Evolutionary conservation across 805 yeast genomes (phyloP).

Genomic region (Scheffersomyces spartinae): DNA sequence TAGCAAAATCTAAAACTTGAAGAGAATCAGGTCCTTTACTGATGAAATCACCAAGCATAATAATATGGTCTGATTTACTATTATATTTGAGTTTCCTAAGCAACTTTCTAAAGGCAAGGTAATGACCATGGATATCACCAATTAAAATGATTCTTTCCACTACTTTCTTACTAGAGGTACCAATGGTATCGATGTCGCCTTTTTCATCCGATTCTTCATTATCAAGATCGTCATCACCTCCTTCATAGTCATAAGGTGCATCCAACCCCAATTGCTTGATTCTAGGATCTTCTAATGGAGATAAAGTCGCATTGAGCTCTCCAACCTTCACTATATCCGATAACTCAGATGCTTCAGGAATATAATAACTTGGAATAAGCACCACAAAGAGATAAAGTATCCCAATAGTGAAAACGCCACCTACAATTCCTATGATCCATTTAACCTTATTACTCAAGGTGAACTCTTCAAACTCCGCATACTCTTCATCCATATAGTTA

Average conservation of each 20-base stretch:
- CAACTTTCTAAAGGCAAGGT: conserved; percentile 39
- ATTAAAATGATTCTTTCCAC: conserved; percentile 49
- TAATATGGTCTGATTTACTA: conserved; percentile 40
- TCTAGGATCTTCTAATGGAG: conserved; percentile 11
- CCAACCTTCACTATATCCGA: conserved; percentile 14
- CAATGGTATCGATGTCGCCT: not conserved
- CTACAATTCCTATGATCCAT: conserved; percentile 6
- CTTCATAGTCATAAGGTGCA: conserved; percentile 1
- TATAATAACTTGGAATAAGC: conserved; percentile 19
- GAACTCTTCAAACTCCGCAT: no score
- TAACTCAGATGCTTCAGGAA: conserved; percentile 20
- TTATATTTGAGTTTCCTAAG: conserved; percentile 39
- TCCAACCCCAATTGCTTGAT: conserved; percentile 8
- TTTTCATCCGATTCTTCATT: conserved; percentile 1
- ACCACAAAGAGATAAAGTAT: conserved; percentile 19
- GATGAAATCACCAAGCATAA: conserved; percentile 76
- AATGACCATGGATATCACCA: conserved; percentile 87
- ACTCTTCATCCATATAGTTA: no score
- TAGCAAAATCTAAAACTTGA: conserved; percentile 55
- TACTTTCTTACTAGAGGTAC: conserved; percentile 1
- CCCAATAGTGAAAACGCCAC: conserved; percentile 5
- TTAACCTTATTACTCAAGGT: conserved; percentile 7
- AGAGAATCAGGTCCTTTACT: conserved; percentile 75
- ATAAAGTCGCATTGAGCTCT: conserved; percentile 12
- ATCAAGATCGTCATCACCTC: conserved; percentile 1